These are phyloP conservation scores for Xylaria cubensis DNA, from an alignment of 495 filamentous ascomycete species.

Conservation along the genomic window DNA sequence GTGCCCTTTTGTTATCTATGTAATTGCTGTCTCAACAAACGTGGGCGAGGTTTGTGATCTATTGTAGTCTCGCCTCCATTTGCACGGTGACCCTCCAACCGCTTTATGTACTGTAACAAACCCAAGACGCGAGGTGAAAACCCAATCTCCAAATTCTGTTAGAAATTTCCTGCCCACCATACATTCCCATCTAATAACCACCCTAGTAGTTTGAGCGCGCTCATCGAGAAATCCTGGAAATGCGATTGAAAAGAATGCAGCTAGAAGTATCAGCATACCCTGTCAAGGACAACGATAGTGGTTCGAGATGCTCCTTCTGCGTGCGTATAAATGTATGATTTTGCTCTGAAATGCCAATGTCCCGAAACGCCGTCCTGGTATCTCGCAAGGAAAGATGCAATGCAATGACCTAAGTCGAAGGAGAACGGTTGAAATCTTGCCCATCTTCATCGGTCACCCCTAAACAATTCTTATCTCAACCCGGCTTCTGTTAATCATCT, in stretches of 20 bases:
- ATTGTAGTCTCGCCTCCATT: constrained; percentile 16
- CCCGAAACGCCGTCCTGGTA: constrained; percentile 51
- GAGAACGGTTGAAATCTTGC: constrained; percentile 18
- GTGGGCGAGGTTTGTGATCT: constrained; percentile 2
- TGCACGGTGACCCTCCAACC: constrained; percentile 1
- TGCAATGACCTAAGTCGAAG: constrained; percentile 38
- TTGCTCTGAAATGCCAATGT: constrained; percentile 34
- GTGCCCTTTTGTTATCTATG: neutral
- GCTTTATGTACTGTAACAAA: constrained; percentile 15
- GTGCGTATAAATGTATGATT: constrained; percentile 16
- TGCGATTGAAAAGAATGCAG: constrained; percentile 10
- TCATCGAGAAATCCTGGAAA: constrained; percentile 16
- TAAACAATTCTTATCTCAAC: neutral
- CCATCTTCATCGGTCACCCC: constrained; percentile 27
- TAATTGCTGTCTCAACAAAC: constrained; percentile 3
- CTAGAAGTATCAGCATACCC: neutral
- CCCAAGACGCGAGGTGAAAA: constrained; percentile 17
- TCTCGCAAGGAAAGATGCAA: constrained; percentile 47
- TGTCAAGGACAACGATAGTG: neutral
- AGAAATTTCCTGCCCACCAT: constrained; percentile 15
- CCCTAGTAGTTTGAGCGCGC: neutral
- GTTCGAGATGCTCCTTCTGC: constrained; percentile 16
- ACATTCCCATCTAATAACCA: constrained; percentile 21
- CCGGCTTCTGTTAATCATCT: constrained; percentile 34
- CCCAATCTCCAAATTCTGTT: constrained; percentile 8